Evolutionary conservation across 352 stramenopile genomes (phyloP).

Genomic region (Pseudoperonospora humuli): DNA sequence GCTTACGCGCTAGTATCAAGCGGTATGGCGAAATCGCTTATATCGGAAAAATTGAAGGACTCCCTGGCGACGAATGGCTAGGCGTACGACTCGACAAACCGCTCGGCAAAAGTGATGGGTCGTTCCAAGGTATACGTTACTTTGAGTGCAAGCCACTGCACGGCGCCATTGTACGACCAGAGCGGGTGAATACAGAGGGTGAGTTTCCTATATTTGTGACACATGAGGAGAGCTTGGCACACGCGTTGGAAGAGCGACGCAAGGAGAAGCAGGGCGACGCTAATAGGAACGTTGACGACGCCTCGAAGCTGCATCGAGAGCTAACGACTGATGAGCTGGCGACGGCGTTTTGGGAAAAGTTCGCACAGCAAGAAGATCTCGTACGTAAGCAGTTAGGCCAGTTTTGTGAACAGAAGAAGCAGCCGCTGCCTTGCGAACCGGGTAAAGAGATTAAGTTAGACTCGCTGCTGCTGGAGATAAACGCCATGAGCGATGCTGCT

Average conservation of each 20-base stretch:
- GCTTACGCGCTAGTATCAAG: constrained; percentile 52
- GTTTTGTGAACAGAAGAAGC: constrained; percentile 58
- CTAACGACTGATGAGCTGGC: constrained; percentile 44
- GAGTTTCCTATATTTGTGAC: constrained; percentile 46
- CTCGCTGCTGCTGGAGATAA: constrained; percentile 36
- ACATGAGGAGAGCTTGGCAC: constrained; percentile 43
- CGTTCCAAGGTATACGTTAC: constrained; percentile 41
- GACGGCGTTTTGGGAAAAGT: constrained; percentile 56
- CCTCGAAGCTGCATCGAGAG: constrained; percentile 19
- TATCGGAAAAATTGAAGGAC: constrained; percentile 41
- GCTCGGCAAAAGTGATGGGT: constrained; percentile 68
- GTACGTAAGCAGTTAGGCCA: constrained; percentile 39
- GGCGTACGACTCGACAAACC: constrained; percentile 68
- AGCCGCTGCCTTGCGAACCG: constrained; percentile 31
- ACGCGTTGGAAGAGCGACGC: constrained; percentile 42
- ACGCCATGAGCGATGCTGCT: constrained; percentile 48
- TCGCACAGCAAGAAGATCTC: constrained; percentile 42
- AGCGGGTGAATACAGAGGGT: constrained; percentile 44
- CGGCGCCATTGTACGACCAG: constrained; percentile 55
- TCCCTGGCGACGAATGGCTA: constrained; percentile 57
- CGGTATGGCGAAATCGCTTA: constrained; percentile 63
- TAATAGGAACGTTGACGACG: not conserved
- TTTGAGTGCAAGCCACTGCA: constrained; percentile 55
- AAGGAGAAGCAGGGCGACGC: constrained; percentile 26
- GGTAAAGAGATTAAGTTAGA: constrained; percentile 45